Evolutionary conservation across 2,329 filamentous ascomycete species (phyloP), one percentile per base, ranked within the genome.

Genomic region (Diaporthe sp.): DNA sequence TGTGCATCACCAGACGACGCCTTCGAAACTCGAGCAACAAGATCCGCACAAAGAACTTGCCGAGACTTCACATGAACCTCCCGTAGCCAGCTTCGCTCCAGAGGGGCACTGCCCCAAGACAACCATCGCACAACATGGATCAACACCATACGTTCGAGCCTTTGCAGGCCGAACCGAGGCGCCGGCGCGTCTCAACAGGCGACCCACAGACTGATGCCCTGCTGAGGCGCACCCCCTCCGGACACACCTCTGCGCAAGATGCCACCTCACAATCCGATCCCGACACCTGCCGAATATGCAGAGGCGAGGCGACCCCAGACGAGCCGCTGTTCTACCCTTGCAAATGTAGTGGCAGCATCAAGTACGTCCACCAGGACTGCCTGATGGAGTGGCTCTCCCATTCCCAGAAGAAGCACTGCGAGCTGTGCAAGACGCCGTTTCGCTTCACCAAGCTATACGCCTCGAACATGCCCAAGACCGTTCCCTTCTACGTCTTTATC

Each of bases 331-430:
- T 98, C 86, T 97, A 97, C 81, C 97, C 97, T 8, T 99, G 97
- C 92, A 98, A 98, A 87, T 99, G 97, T 86, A 98, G 95, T 81
- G 97, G 97, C 73, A 98, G 96, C 85, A 99, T 99, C 86, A 98
- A 98, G 86, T 98, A 94, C 81, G 97, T 99, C 76, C 97, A 99
- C 83, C 97, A 99, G 84, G 94, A 97, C 82, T 99, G 97, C 83
- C 86, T 99, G 84, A 98, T 99, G 93, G 96, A 98, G 84, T 99
- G 97, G 97, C 88, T 99, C 30, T 96, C 95, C 66, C 97, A 99
- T 84, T 98, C 97, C 2, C 96, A 99, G 83, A 99, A 99, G 90
- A 98, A 98, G 84, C 94, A 99, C 87, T 99, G 97, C 88, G 97
- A 99, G 86, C 92, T 99, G 47, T 99, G 97, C 91, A 99, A 99